Evolutionary conservation across 2,329 filamentous ascomycete species (phyloP), one percentile per base, ranked within the genome.

Genomic region (Neoarthrinium moseri): DNA sequence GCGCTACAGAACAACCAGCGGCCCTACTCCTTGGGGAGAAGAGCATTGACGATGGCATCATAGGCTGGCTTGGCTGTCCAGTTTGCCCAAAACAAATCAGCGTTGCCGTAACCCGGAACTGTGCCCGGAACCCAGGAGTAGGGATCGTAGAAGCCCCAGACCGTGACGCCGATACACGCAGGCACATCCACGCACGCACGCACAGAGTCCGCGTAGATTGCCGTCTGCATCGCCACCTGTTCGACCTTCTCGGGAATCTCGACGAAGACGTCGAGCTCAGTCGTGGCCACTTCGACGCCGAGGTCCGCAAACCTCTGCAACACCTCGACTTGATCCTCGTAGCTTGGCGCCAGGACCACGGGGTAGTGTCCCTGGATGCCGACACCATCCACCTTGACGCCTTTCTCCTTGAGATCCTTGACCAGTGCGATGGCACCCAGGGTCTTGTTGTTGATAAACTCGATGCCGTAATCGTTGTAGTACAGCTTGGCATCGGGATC

Each of bases 391-490:
- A 80, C 76, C 38, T 70, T 72, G 51, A 69, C 63, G 26, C 71
- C 69, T 2, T 66, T 60, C 6, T 59, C 56, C 44, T 65, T 52
- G 5, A 70, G 51, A 32, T 54, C 53, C 43, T 55, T 56, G 27
- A 72, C 64, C 20, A 73, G 58, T 15, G 54, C 60, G 12, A 62
- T 48, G 2, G 60, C 63, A 4, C 59, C 62, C 5, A 61, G 61
- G 17, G 58, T 58, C 56, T 73, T 72, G 21, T 59, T 50, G 13
- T 60, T 56, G 4, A 62, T 53, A 13, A 45, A 43, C 58, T 80
- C 77, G 47, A 77, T 69, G 59, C 80, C 75, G 63, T 80, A 83
- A 59, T 82, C 78, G 60, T 83, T 82, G 65, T 80, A 80, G 59
- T 80, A 83, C 6, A 83, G 63, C 61, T 77, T 80, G 12, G 74